Percentiles rank a stretch among this genome's conserved stretches.
Evolutionary conservation across 805 yeast genomes (phyloP).

Genomic region (Komagataella phaffii): DNA sequence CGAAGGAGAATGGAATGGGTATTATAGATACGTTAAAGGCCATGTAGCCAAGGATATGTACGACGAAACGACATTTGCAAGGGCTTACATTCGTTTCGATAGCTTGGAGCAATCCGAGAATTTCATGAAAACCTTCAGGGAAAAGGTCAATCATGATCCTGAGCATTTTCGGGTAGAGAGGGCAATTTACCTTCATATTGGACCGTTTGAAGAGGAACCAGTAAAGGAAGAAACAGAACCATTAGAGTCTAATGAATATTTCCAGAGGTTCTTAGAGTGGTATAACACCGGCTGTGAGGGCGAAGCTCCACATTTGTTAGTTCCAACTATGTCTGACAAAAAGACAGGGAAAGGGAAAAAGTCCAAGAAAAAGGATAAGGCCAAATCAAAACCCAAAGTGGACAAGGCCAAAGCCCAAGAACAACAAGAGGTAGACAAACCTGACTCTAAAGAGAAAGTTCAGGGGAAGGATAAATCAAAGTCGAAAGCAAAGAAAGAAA

Average conservation of each 20-base stretch:
- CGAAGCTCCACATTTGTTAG: background rate
- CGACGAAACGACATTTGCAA: background rate
- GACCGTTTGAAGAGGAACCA: background rate
- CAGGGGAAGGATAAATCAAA: background rate
- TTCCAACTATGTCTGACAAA: slow-evolving; percentile 1
- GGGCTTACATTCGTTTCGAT: background rate
- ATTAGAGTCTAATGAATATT: background rate
- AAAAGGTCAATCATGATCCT: background rate
- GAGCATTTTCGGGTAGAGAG: background rate
- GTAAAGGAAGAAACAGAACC: background rate
- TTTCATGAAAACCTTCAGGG: background rate
- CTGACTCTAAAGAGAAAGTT: background rate
- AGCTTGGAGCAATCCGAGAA: background rate
- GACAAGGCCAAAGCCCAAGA: background rate
- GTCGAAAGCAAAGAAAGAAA: background rate
- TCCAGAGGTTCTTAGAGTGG: background rate
- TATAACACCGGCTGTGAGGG: background rate
- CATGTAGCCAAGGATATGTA: background rate
- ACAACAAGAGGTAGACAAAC: background rate
- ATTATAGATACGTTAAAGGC: background rate
- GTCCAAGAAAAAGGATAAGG: slow-evolving; percentile 4
- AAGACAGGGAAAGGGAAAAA: slow-evolving; percentile 6
- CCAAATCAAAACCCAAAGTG: background rate
- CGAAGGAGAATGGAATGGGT: background rate
- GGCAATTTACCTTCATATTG: background rate